phyloP scores from a whole-genome alignment of 371 early-diverging fungal genomes.

The Actinomortierella ambigua region DNA sequence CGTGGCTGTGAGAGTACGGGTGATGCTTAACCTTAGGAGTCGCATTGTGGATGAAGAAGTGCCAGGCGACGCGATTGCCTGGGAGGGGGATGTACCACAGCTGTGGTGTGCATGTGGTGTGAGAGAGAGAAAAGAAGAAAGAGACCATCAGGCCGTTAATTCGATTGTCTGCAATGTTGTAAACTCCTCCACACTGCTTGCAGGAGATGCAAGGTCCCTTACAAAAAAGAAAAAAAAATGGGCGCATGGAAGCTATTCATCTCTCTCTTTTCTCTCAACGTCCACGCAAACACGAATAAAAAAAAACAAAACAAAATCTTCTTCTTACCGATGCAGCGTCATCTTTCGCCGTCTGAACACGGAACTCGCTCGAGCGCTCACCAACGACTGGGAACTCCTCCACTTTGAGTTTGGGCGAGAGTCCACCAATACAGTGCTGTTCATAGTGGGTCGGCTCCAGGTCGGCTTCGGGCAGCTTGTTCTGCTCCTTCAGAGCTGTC shows the following conservation, averaged over 20 bases:
- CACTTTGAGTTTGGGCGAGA: conserved; percentile 10
- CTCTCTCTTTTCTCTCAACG: not conserved
- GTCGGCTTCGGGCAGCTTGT: conserved; percentile 29
- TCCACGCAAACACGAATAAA: not conserved
- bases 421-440: conserved; percentile 12
- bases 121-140: not conserved
- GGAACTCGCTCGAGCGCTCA: conserved; percentile 6
- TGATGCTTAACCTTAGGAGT: conserved; percentile 15
- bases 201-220: too few species aligned
- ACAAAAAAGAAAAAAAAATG: not conserved
- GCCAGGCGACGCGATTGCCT: conserved; percentile 25
- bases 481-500: conserved; percentile 19
- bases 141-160: too few species aligned
- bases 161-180: too few species aligned
- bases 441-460: conserved; percentile 25
- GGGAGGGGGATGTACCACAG: conserved; percentile 28
- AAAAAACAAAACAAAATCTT: not conserved
- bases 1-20: conserved; percentile 7
- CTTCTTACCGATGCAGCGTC: conserved; percentile 17
- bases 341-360: conserved; percentile 22
- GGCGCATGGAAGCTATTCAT: not conserved
- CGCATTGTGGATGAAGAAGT: conserved; percentile 9
- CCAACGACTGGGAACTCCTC: conserved; percentile 6
- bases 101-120: not conserved
- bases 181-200: too few species aligned